A percentile compares a stretch with the other conserved stretches of the same genome.
These are phyloP conservation scores for Arthroderma sp. DNA, from an alignment of 2,329 filamentous ascomycete species.

Conservation along the genomic window DNA sequence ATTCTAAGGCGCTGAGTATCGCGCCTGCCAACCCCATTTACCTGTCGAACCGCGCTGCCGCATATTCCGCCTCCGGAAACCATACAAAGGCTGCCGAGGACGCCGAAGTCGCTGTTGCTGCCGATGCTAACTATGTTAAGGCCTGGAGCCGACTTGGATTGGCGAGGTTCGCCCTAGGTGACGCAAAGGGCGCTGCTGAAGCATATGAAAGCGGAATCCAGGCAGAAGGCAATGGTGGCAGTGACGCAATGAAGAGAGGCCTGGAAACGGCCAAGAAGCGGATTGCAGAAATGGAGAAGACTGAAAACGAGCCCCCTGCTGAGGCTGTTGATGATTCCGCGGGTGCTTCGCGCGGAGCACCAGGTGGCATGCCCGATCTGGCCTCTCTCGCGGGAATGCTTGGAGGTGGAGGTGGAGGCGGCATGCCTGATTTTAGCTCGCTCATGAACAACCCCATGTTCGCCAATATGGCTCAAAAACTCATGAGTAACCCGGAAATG, in stretches of 20 bases:
- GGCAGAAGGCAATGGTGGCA: constrained; percentile 83
- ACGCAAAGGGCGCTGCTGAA: constrained; percentile 84
- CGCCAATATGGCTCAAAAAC: constrained; percentile 85
- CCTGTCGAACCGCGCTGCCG: constrained; percentile 92
- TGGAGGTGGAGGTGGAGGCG: constrained; percentile 52
- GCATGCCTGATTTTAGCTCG: constrained; percentile 74
- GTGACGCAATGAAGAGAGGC: constrained; percentile 94
- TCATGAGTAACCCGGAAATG: constrained; percentile 94
- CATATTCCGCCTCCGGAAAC: constrained; percentile 72
- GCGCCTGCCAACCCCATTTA: constrained; percentile 85
- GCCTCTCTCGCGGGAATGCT: constrained; percentile 60
- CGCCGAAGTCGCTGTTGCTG: constrained; percentile 75
- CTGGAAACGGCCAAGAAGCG: constrained; percentile 84
- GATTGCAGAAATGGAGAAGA: constrained; percentile 63
- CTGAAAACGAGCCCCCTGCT: constrained; percentile 40
- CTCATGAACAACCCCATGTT: constrained; percentile 99
- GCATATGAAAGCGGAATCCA: constrained; percentile 90
- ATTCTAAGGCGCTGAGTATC: constrained; percentile 73
- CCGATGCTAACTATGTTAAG: constrained; percentile 91
- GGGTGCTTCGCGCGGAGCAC: constrained; percentile 33
- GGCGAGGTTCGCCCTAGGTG: constrained; percentile 80
- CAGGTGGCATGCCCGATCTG: constrained; percentile 59
- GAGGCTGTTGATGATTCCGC: constrained; percentile 41
- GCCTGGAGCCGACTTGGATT: constrained; percentile 91
- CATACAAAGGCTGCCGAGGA: constrained; percentile 75